Evolutionary conservation across 495 filamentous ascomycete species (phyloP), one percentile per base, ranked within the genome.

Genomic region (Pseudotulostoma volvatum): DNA sequence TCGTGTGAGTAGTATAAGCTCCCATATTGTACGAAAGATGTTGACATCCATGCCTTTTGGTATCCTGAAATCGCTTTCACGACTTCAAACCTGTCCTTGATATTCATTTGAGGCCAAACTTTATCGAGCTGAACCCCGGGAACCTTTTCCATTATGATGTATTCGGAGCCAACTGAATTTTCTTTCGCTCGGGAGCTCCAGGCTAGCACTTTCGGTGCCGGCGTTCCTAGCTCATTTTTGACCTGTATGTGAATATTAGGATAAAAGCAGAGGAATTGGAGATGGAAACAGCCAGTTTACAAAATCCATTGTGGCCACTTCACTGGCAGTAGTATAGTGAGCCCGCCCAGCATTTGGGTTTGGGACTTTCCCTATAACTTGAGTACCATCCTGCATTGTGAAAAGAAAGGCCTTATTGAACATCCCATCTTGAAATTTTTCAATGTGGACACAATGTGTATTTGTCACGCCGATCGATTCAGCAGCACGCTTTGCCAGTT

Each of bases 231-330:
- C 9, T 38, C 25, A 48, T 43, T 50, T 23, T 47, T 33, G 4
- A 31, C 34, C 47, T 55, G 31, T 14, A 9, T 28, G 19, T 33
- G 11, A 19, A 38, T 16, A 36, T 43, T 44, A 37, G 30, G 37
- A 40, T 36, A 43, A 32, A 30, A 34, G 39, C 39, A 16, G 39
- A 31, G 23, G 23, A 28, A 28, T 28, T 11, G 11, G 23, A 28
- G 23, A 28, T 11, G 11, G 23, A 28, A 11, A 28, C 5, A 28
- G 5, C 23, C 23, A 5, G 23, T 11, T 28, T 47, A 60, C 57
- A 52, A 60, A 63, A 44, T 60, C 55, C 55, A 60, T 59, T 23
- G 57, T 63, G 40, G 57, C 59, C 37, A 63, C 59, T 46, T 63
- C 59, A 43, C 51, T 56, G 30, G 59, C 55, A 32, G 59, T 63